Evolutionary conservation across 805 yeast species (phyloP), one percentile per base, ranked within the genome.

Genomic region (Wickerhamomyces bovis): DNA sequence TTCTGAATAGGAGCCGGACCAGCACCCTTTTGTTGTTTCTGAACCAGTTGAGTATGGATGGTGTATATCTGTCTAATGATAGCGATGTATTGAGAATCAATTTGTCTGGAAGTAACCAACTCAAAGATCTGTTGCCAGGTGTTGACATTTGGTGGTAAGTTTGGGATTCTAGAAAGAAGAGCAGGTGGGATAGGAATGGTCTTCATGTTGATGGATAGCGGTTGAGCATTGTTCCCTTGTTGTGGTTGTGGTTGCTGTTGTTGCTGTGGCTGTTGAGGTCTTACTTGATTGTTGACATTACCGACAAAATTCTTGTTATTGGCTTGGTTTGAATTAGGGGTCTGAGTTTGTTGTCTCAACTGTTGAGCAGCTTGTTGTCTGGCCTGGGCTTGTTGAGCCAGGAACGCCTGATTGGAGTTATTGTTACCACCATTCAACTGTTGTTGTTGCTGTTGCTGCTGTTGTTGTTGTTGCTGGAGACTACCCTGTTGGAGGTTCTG

Each of bases 101-200:
- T 66, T 49, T 78, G 70, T 49, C 78, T 80, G 52, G 77, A 74
- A 52, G 78, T 76, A 39, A 80, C 65, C 54, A 81, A 74, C 38
- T 81, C 83, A 63, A 81, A 78, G 25, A 88, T 79, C 60, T 81
- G 86, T 20, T 80, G 77, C 96, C 96, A 89, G 7, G 95, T 86
- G 54, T 77, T 82, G 25, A 82, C 82, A 43, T 81, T 83, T 13
- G 83, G 82, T 0, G 97, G 97, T 30, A 88, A 69, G 41, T 77
- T 83, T 10, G 95, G 95, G 41, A 88, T 76, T 56, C 78, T 78
- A 44, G 75, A 71, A 19, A 88, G 65, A 22, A 88, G 63, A 2
- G 79, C 77, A 15, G 76, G 77, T 0, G 96, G 96, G 43, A 89
- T 87, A 3, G 87, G 89, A 2, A 80, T 68, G 39, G 78, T 79